These are phyloP conservation scores for Phalaenopsis aphrodite DNA, from an alignment of 106 monocot species.

Conservation along the genomic window DNA sequence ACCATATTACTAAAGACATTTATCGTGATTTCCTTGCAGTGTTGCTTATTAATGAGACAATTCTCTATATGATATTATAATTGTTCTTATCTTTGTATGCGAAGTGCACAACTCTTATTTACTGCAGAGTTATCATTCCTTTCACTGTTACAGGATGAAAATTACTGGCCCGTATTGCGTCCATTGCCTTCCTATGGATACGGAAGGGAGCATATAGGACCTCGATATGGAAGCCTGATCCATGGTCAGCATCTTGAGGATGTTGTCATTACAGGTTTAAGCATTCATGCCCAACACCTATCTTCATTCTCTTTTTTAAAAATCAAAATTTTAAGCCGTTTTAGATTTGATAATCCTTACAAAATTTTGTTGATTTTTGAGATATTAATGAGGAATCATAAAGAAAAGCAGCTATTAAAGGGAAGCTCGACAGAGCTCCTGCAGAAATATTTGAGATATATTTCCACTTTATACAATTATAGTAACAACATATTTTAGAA, in stretches of 20 bases:
- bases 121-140: background rate
- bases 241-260: conserved; percentile 61
- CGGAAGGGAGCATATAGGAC: conserved; percentile 52
- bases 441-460: background rate
- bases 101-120: background rate
- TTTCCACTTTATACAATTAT: background rate
- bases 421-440: background rate
- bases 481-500: background rate
- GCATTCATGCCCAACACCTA: background rate
- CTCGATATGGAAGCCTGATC: conserved; percentile 66
- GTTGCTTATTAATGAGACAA: too few species aligned
- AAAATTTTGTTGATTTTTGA: background rate
- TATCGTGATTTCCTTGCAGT: too few species aligned
- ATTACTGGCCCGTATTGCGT: conserved; percentile 58
- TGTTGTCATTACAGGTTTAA: conserved; percentile 60
- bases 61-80: too few species aligned
- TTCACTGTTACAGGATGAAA: conserved; percentile 44
- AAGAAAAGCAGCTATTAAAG: background rate
- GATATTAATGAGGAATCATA: background rate
- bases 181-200: conserved; percentile 65
- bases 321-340: background rate
- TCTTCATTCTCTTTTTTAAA: background rate
- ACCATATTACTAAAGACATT: too few species aligned
- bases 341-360: background rate
- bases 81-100: too few species aligned